Conservation (phyloP, 306 rosid genomes). For the Fragaria iinumae region DNA sequence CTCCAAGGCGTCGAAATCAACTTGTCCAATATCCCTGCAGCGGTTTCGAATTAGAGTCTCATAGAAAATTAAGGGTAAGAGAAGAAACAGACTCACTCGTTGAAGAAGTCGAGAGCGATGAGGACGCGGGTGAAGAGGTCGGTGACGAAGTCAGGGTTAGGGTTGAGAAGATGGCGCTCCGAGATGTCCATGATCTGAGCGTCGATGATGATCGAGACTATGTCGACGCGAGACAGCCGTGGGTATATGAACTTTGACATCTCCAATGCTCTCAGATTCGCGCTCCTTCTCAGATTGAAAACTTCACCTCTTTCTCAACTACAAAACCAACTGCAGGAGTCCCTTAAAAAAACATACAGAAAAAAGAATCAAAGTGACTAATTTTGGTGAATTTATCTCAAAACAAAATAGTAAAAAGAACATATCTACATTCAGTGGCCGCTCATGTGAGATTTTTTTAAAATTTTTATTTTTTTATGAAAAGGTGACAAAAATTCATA, state of each 20-base stretch:
- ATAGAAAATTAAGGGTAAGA: no score
- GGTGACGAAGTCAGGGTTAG: constrained; percentile 42
- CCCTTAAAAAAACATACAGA: no score
- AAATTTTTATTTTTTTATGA: no score
- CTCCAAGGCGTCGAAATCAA: constrained; percentile 69
- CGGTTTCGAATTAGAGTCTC: neutral
- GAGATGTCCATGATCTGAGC: constrained; percentile 52
- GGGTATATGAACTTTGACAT: constrained; percentile 74
- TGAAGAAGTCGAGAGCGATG: constrained; percentile 45
- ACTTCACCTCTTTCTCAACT: neutral
- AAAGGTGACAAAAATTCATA: no score
- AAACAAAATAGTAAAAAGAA: no score
- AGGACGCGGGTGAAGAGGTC: constrained; percentile 66
- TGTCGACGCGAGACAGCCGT: constrained; percentile 50
- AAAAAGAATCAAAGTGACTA: no score
- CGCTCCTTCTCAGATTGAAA: neutral
- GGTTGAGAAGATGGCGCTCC: constrained; percentile 54
- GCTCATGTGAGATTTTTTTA: no score
- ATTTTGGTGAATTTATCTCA: no score
- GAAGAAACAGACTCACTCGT: constrained; percentile 25
- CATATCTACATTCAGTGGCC: no score
- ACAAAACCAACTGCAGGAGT: no score
- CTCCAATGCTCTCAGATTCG: neutral
- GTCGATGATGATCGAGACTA: constrained; percentile 34
- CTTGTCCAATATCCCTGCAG: constrained; percentile 73